A percentile compares a stretch with the other conserved stretches of the same genome.
Evolutionary conservation across 2,329 filamentous ascomycete species (phyloP).

Genomic region (Didymella sp.): DNA sequence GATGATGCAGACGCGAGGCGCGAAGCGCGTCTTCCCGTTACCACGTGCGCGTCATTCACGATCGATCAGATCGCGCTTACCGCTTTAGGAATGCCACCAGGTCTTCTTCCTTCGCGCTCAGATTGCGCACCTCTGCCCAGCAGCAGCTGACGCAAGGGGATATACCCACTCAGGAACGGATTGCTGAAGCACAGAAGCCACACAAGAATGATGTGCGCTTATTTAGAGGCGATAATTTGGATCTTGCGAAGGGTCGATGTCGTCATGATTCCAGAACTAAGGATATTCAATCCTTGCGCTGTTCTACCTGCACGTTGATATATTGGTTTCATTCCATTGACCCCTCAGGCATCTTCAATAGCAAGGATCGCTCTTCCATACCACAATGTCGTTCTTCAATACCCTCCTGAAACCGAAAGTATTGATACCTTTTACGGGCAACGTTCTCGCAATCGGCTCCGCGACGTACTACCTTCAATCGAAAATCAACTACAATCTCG

Average conservation of each 20-base stretch:
- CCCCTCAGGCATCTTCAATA: no score
- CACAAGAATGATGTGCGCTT: neutral
- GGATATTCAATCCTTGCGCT: neutral
- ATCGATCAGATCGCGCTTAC: slow-evolving; percentile 12
- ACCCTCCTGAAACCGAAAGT: slow-evolving; percentile 9
- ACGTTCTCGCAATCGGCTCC: slow-evolving; percentile 28
- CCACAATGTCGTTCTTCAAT: slow-evolving; percentile 18
- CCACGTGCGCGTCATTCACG: slow-evolving; percentile 47
- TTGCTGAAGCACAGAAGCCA: neutral
- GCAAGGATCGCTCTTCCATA: neutral
- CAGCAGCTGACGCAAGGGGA: neutral
- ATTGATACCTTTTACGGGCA: slow-evolving; percentile 24
- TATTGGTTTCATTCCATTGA: no score
- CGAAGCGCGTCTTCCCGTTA: slow-evolving; percentile 41
- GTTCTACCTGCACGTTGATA: no score
- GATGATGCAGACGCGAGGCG: slow-evolving; percentile 21
- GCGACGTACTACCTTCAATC: slow-evolving; percentile 38
- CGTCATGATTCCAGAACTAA: slow-evolving; percentile 11
- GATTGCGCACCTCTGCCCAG: neutral
- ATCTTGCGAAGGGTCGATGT: neutral
- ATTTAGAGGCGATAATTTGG: neutral
- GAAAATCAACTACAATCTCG: slow-evolving; percentile 53
- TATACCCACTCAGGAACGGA: neutral
- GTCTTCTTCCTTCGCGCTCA: neutral
- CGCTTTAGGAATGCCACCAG: neutral